Base-by-base conservation (phyloP, 2,329 filamentous ascomycete species). In the Leptographium radiaticola region DNA sequence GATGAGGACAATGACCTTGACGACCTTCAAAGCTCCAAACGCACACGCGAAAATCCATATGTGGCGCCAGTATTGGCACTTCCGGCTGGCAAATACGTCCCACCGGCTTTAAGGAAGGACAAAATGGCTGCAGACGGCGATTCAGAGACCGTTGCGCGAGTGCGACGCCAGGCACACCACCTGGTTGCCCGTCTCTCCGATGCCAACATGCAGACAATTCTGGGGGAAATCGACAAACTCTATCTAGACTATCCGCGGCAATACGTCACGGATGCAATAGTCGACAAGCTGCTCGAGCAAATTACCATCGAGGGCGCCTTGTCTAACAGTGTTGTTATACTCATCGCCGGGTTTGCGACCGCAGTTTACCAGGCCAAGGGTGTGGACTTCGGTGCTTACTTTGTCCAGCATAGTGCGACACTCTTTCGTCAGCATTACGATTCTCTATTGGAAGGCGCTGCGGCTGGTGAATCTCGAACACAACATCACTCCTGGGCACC, bases 141-240 rank as follows among this genome's bases (percentile, higher is more conserved):
- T 1, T 79, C 81, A 0, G 83, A 87, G 58, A 75, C 78, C 1
- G 86, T 94, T 65, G 74, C 75, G 13, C 82, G 86, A 42, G 71
- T 98, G 50, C 82, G 83, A 55, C 81, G 88, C 57, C 88, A 94
- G 63, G 75, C 88, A 0, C 89, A 97, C 65, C 91, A 93, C 64
- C 76, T 93, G 18, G 77, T 98, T 64, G 98, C 98, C 67, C 85
- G 91, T 64, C 75, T 98, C 36, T 96, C 93, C 0, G 91, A 97
- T 64, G 83, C 89, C 40, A 97, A 93, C 61, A 75, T 98, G 58
- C 68, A 95, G 7, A 86, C 87, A 2, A 95, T 97, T 52, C 71
- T 96, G 4, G 78, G 79, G 45, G 86, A 94, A 18, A 76, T 95
- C 36, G 89, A 95, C 64, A 81, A 84, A 57, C 72, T 97, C 1